Evolutionary conservation across 164 flowering plant species (phyloP).

Genomic region (Piper longum): DNA sequence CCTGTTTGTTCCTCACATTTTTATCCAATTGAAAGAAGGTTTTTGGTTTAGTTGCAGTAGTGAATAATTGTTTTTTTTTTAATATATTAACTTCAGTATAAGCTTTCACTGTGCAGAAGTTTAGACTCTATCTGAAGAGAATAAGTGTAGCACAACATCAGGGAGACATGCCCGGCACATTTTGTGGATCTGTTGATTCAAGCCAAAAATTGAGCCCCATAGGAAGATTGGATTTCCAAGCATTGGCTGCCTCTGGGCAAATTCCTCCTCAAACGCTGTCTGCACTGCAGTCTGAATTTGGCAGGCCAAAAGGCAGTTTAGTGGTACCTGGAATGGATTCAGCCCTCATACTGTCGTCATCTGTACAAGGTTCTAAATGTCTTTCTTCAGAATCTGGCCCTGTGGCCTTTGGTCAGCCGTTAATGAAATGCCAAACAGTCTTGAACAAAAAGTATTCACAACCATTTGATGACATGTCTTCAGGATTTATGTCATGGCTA

Average conservation of each 20-base stretch:
- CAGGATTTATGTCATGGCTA: conserved; percentile 39
- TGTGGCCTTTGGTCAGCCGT: conserved; percentile 41
- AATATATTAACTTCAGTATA: too few species aligned
- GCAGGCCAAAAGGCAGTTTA: conserved; percentile 40
- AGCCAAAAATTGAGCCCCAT: conserved; percentile 35
- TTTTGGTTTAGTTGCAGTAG: too few species aligned
- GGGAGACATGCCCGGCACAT: conserved; percentile 32
- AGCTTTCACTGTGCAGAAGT: conserved; percentile 42
- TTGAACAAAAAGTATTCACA: conserved; percentile 35
- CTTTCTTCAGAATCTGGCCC: conserved; percentile 33
- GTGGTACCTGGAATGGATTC: conserved; percentile 36
- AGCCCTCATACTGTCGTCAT: conserved; percentile 36
- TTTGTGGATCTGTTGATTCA: conserved; percentile 39
- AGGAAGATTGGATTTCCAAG: conserved; percentile 53
- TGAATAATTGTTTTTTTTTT: too few species aligned
- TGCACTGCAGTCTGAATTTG: conserved; percentile 63
- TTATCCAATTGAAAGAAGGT: not conserved
- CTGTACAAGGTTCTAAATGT: conserved; percentile 36
- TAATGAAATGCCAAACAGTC: conserved; percentile 35
- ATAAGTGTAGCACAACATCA: conserved; percentile 56
- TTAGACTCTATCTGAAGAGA: conserved; percentile 67
- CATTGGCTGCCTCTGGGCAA: conserved; percentile 70
- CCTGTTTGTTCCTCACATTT: not conserved
- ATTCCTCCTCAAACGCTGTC: conserved; percentile 65
- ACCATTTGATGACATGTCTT: conserved; percentile 28